Evolutionary conservation across 2,329 filamentous ascomycete genomes (phyloP), one percentile per base, ranked within the genome.

Genomic region (Diaporthe citriasiana): DNA sequence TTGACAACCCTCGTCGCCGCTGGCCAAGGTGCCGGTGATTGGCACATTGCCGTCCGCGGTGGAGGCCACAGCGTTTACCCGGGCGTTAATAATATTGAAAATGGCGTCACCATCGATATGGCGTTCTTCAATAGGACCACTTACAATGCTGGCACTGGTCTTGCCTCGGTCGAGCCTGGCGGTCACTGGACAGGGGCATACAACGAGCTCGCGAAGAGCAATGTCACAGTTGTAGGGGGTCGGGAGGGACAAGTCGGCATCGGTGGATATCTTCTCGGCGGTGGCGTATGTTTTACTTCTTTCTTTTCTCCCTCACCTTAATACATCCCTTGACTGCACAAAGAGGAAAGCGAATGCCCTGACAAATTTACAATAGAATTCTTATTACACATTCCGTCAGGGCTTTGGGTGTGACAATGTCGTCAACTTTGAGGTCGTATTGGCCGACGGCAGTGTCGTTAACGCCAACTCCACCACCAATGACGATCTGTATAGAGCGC

Each of bases 61-160:
- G 88, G 87, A 38, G 88, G 87, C 0, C 87, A 89, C 78, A 83
- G 83, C 50, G 80, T 82, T 2, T 83, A 83, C 75, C 78, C 82
- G 0, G 84, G 83, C 19, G 80, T 82, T 5, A 86, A 85, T 19
- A 89, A 83, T 73, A 85, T 84, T 66, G 79, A 81, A 17, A 82
- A 80, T 4, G 85, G 85, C 4, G 79, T 87, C n/a, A 83, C 83
- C 3, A 84, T 89, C 72, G 85, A 87, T 72, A 73, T 89, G 50
- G 81, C 80, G 38, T 76, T 78, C 19, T 55, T 78, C 51, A 78
- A 77, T 53, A 9, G 17, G 63, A 70, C 77, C 8, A 50, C 74
- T 33, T 76, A 77, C 38, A 57, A 77, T 35, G 13, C 70, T 1
- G 35, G 47, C n/a, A 75, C 55, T 5, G 71, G 76, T 22, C 45